Evolutionary conservation across 1,284 basidiomycete species (phyloP), one percentile per base, ranked within the genome.

Genomic region (Prillingera fragicola): DNA sequence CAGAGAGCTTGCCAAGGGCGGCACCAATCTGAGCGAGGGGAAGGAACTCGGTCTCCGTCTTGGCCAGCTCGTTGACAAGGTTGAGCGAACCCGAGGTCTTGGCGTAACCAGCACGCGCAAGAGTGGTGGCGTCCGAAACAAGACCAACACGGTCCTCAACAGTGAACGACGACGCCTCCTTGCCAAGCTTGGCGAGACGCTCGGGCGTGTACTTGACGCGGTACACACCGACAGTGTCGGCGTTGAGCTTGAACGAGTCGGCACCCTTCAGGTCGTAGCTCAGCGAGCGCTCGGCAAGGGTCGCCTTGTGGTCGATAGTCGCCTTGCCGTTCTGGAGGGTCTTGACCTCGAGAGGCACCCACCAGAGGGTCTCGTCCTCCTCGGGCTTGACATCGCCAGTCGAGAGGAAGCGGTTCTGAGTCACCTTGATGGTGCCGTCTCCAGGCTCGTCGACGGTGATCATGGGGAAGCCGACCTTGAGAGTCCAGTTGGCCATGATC

Each of bases 401-500:
- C 61, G 86, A 84, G 34, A 96, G 74, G 79, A 96, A 96, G 22
- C 94, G 81, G 68, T 95, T 88, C 72, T 97, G 94, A 29, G 83
- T 82, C 36, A 91, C 75, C 44, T 73, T 74, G 52, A 92, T 82
- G 49, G 65, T 65, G 8, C 82, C 81, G 32, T 78, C 78, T 1
- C 74, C 69, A 4, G 74, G 77, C 69, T 95, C 90, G 0, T 80
- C 84, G 27, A 96, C 88, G 14, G 82, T 86, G 36, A 97, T 67
- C 17, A 97, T 82, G 3, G 90, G 90, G 73, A 83, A 90, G 18
- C 88, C 88, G 50, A 84, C 82, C 78, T 90, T 87, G 46, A 81
- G 79, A 32, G 91, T 84, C 92, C 91, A 98, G 63, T 85, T 85
- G 49, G 85, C 78, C 87, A 96, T 92, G 60, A 97, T 77, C 41